Base-by-base conservation (phyloP, 2,329 filamentous ascomycete species). In the Claviceps sp. region DNA sequence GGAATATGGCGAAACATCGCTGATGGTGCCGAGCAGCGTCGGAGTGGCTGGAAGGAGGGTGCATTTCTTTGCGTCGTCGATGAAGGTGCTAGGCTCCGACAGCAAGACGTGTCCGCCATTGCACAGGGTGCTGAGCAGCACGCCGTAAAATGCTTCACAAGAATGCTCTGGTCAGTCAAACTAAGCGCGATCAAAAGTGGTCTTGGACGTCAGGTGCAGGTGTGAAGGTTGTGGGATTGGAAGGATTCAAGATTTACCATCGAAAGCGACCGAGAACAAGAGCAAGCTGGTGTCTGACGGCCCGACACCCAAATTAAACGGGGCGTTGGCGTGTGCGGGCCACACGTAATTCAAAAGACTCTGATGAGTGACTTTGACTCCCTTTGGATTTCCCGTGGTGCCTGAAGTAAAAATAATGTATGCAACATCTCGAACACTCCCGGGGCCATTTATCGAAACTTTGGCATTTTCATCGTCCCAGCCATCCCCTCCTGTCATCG, bases 301-400 rank as follows among this genome's bases (percentile, higher is more conserved):
- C 26, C 14, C 13, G 11, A 37, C 26, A 14, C 29, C 29, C 16
- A 46, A 17, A 23, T 46, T 36, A 14, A 46, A 46, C 14, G 45
- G 45, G 9, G 26, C 23, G 16, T 46, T 7, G 45, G 16, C 45
- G 23, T 36, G 23, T 29, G 14, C 45, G 13, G 23, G 23, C 42
- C 42, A 44, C 13, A 37, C 45, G 9, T 46, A 46, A 38, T 52
- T 54, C 22, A 52, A 29, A 37, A 52, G 45, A 20, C 34, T 49
- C 23, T 47, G 38, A 23, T 54, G 52, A 5, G 43, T 17, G 11
- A 3, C 71, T 74, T n/a, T 70, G 65, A 2, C 64, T 62, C 1
- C 67, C 59, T 42, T 71, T 64, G 2, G 72, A 66, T 1, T 66
- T 62, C 0, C 68, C 67, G 60, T 80, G 82, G 29, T 74, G 23